Evolutionary conservation across 164 flowering plant species (phyloP).

Genomic region (Protea cynaroides): DNA sequence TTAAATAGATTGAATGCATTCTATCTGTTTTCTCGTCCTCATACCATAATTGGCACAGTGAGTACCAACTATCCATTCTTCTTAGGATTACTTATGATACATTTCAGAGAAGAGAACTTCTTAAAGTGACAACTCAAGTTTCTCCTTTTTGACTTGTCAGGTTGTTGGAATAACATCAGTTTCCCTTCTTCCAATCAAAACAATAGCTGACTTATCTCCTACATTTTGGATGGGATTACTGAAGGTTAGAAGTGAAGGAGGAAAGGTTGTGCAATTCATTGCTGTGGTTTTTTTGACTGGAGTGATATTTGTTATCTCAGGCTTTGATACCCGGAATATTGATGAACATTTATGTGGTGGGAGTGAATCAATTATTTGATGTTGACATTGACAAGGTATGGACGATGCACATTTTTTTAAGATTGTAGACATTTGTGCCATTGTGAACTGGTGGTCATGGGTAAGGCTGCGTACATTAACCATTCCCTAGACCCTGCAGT

Average conservation of each 20-base stretch:
- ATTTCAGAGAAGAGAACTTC: too few species aligned
- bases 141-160: conserved; percentile 10
- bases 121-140: too few species aligned
- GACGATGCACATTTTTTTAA: not conserved
- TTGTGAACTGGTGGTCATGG: too few species aligned
- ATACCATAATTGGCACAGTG: conserved; percentile 37
- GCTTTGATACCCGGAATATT: conserved; percentile 32
- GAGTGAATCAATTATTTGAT: conserved; percentile 36
- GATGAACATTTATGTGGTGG: conserved; percentile 43
- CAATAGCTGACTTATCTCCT: conserved; percentile 19
- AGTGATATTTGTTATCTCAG: conserved; percentile 11
- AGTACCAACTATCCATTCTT: conserved; percentile 7
- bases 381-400: conserved; percentile 44
- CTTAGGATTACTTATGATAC: too few species aligned
- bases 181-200: conserved; percentile 36
- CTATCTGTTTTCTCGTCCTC: conserved; percentile 33
- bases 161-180: conserved; percentile 30
- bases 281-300: not conserved
- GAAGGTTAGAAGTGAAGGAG: conserved; percentile 20
- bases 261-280: not conserved
- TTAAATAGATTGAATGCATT: conserved; percentile 17
- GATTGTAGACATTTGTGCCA: not conserved
- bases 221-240: conserved; percentile 24
- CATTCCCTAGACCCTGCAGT: too few species aligned
- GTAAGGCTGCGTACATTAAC: too few species aligned